phyloP scores from a whole-genome alignment of 177 flowering plant species.

The Vitis hybrid region DNA sequence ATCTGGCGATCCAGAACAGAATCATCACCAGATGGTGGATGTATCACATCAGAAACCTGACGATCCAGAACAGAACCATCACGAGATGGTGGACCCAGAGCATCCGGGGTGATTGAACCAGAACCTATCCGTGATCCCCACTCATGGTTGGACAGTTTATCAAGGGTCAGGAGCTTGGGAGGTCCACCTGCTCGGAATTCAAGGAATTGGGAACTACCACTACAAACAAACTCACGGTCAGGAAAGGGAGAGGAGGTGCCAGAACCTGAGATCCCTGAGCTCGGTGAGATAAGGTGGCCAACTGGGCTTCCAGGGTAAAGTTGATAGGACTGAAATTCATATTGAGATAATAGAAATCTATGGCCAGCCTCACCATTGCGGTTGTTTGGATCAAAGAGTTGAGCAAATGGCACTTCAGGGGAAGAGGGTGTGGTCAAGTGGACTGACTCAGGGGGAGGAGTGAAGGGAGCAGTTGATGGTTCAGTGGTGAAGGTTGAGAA shows the following conservation, averaged over 20 bases:
- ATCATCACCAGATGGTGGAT: constrained; percentile 32
- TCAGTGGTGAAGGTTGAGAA: constrained; percentile 92
- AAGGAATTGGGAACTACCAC: constrained; percentile 43
- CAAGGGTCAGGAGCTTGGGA: constrained; percentile 63
- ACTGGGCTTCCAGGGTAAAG: constrained; percentile 94
- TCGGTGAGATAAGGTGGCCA: constrained; percentile 86
- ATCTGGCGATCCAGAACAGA: constrained; percentile 34
- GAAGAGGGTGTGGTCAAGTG: constrained; percentile 97
- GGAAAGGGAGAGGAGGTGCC: constrained; percentile 93
- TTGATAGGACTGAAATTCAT: constrained; percentile 87
- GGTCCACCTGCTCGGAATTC: constrained; percentile 55
- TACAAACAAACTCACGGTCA: constrained; percentile 47
- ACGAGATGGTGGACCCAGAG: constrained; percentile 31
- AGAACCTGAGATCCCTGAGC: constrained; percentile 82
- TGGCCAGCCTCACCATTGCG: constrained; percentile 34
- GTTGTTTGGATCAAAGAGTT: constrained; percentile 56
- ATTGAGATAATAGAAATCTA: constrained; percentile 48
- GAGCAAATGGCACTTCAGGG: constrained; percentile 98
- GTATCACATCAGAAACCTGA: constrained; percentile 35
- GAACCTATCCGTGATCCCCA: constrained; percentile 52
- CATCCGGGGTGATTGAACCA: constrained; percentile 60
- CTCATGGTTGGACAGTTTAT: constrained; percentile 43
- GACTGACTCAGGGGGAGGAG: constrained; percentile 93
- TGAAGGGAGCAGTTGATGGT: constrained; percentile 92
- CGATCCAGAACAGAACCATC: constrained; percentile 31